Percentiles rank a stretch among this genome's conserved stretches.
phyloP scores from a whole-genome alignment of 768 basidiomycete genomes.

The Leccinum broughii region DNA sequence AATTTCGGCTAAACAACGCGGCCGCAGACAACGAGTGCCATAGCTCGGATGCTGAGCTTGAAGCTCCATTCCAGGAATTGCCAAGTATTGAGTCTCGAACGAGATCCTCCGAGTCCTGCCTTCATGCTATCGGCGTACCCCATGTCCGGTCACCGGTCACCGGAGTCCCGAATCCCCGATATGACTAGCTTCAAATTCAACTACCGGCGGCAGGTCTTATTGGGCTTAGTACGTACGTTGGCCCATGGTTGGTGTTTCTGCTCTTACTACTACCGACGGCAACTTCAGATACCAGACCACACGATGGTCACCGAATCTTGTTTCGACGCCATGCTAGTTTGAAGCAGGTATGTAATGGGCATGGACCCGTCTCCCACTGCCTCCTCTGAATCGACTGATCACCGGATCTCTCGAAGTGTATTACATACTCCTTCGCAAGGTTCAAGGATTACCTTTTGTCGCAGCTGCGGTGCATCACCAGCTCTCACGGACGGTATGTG shows the following conservation, averaged over 20 bases:
- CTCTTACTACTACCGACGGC: not conserved
- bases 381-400: constrained; percentile 76
- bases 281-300: too few relatives aligned
- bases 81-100: not conserved
- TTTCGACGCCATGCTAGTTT: constrained; percentile 87
- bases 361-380: constrained; percentile 94
- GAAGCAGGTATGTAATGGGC: constrained; percentile 73
- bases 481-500: constrained; percentile 87
- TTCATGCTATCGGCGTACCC: too few relatives aligned
- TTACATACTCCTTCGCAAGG: constrained; percentile 87
- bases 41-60: too few relatives aligned
- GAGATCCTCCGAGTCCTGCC: too few relatives aligned
- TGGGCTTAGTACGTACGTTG: constrained; percentile 90
- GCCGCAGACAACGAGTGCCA: too few relatives aligned
- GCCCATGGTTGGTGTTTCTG: constrained; percentile 4
- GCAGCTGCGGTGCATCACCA: constrained; percentile 95
- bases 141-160: too few relatives aligned
- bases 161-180: constrained; percentile 52
- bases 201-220: constrained; percentile 74
- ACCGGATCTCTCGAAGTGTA: constrained; percentile 99
- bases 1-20: too few relatives aligned
- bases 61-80: not conserved
- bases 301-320: too few relatives aligned
- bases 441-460: constrained; percentile 96
- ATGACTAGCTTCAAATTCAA: constrained; percentile 85